A percentile compares a stretch with the other conserved stretches of the same genome.
Evolutionary conservation across 2,329 filamentous ascomycete genomes (phyloP).

Genomic region (Aspergillus fijiensis): DNA sequence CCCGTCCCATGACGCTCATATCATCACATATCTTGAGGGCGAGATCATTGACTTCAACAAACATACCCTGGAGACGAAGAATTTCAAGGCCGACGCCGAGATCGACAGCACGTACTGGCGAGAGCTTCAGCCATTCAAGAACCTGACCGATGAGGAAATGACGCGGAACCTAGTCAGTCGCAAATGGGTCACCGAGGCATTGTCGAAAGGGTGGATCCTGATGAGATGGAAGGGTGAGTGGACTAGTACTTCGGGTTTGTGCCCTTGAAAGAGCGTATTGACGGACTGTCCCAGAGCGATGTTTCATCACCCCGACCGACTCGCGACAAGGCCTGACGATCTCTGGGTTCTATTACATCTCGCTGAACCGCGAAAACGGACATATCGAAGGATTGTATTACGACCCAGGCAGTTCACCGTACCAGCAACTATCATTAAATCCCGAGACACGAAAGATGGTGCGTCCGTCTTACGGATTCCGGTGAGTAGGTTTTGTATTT

Average conservation of each 20-base stretch:
- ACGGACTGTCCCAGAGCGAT: conserved; percentile 40
- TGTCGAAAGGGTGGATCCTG: conserved; percentile 48
- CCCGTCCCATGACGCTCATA: conserved; percentile 47
- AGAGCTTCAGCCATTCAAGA: conserved; percentile 49
- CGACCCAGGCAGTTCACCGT: conserved; percentile 51
- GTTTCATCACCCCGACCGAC: conserved; percentile 50
- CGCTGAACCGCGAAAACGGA: conserved; percentile 46
- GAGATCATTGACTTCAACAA: conserved; percentile 65
- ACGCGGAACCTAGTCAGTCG: conserved; percentile 46
- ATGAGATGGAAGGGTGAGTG: conserved; percentile 53
- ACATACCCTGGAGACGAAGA: conserved; percentile 49
- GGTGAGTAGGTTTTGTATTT: conserved; percentile 22
- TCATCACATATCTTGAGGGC: conserved; percentile 66
- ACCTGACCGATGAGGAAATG: conserved; percentile 45
- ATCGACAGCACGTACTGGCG: conserved; percentile 52
- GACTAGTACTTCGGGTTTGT: neutral
- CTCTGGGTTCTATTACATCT: conserved; percentile 53
- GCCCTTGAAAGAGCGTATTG: neutral
- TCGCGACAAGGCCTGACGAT: conserved; percentile 50
- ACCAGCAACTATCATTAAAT: conserved; percentile 47
- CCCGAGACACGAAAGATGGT: conserved; percentile 43
- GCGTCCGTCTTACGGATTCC: conserved; percentile 45
- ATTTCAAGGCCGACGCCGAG: conserved; percentile 47
- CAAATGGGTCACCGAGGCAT: conserved; percentile 44
- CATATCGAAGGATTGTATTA: conserved; percentile 51